Evolutionary conservation across 73 alveolate species (phyloP).

Genomic region (Tetrahymena elliotti): DNA sequence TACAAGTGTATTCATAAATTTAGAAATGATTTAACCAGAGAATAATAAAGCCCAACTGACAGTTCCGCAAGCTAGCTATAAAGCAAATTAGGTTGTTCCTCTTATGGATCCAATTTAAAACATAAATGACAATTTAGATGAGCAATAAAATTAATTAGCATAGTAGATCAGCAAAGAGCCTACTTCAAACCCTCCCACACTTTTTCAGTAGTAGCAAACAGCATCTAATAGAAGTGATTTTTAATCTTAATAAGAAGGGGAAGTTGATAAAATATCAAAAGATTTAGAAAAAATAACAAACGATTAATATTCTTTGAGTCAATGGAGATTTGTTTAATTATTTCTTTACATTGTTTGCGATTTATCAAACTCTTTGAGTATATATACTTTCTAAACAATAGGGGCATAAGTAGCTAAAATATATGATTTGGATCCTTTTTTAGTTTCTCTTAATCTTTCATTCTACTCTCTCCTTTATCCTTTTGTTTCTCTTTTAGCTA

Average conservation of each 20-base stretch:
- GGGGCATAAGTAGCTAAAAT: not conserved
- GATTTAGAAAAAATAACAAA: not conserved
- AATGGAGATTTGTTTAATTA: not conserved
- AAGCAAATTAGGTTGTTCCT: not conserved
- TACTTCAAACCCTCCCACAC: not conserved
- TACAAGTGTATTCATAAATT: not conserved
- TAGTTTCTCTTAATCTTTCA: not conserved
- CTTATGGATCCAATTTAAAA: not conserved
- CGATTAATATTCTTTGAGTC: not conserved
- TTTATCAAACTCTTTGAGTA: not conserved
- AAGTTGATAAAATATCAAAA: not conserved
- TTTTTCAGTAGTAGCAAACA: not conserved
- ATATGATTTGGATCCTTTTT: not conserved
- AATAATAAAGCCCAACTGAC: not conserved
- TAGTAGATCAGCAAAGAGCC: not conserved
- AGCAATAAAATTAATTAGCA: not conserved
- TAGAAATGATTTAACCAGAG: not conserved
- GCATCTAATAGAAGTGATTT: not conserved
- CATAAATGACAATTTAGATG: not conserved
- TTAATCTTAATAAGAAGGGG: not conserved
- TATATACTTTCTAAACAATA: not conserved
- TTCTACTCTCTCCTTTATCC: not conserved
- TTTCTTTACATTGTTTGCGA: not conserved
- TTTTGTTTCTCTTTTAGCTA: not conserved
- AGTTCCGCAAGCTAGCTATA: not conserved